Conservation (phyloP, 192 early-diverging fungal genomes). For the Coemansia sp. region DNA sequence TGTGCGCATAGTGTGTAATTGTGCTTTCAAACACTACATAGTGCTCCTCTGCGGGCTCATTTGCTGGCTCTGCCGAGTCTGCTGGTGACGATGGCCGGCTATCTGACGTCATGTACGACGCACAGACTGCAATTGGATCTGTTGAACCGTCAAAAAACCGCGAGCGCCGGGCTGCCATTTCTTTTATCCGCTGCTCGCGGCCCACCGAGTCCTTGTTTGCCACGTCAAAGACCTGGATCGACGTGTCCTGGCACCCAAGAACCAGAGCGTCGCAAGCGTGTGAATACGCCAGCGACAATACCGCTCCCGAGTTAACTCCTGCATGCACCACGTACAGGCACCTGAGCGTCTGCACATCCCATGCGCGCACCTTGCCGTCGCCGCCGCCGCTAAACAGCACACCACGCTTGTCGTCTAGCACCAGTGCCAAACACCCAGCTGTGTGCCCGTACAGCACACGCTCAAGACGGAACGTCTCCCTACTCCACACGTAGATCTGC, state of each 20-base stretch:
- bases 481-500: constrained; percentile 62
- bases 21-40: constrained; percentile 61
- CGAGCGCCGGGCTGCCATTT: constrained; percentile 27
- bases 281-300: constrained; percentile 68
- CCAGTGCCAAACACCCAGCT: constrained; percentile 35
- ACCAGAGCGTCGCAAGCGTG: constrained; percentile 56
- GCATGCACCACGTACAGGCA: constrained; percentile 66
- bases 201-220: constrained; percentile 12
- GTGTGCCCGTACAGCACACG: constrained; percentile 27
- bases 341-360: constrained; percentile 63
- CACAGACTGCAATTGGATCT: constrained; percentile 19
- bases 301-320: constrained; percentile 68
- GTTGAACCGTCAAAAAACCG: constrained; percentile 40
- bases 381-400: constrained; percentile 52
- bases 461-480: constrained; percentile 59
- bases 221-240: constrained; percentile 62
- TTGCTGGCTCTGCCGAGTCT: constrained; percentile 9
- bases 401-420: constrained; percentile 1
- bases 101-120: constrained; percentile 6
- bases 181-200: constrained; percentile 8
- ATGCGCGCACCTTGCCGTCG: constrained; percentile 72
- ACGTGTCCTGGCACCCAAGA: constrained; percentile 77
- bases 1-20: constrained; percentile 65
- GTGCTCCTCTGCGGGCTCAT: constrained; percentile 24
- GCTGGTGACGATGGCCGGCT: constrained; percentile 17